These are phyloP conservation scores for Phytophthora tubulina DNA, from an alignment of 352 stramenopile species.

Conservation along the genomic window DNA sequence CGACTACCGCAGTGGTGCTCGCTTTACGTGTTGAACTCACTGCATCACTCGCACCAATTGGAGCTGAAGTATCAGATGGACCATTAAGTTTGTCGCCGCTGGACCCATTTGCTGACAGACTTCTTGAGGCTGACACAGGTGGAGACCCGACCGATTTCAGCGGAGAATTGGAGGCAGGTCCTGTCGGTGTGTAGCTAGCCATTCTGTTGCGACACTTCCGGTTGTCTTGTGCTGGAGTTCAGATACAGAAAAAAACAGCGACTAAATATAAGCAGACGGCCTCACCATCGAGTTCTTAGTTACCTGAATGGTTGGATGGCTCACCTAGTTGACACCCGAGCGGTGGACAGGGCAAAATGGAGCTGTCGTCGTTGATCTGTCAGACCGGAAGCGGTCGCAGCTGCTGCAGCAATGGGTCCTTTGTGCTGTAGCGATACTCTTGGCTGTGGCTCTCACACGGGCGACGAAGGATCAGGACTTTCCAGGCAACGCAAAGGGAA, in stretches of 20 bases:
- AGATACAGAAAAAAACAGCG: slow-evolving; percentile 21
- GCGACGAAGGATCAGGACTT: slow-evolving; percentile 24
- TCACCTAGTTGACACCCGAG: slow-evolving; percentile 12
- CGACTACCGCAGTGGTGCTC: slow-evolving; percentile 13
- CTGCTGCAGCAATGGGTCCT: slow-evolving; percentile 1
- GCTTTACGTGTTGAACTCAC: slow-evolving; percentile 20
- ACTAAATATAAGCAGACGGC: slow-evolving; percentile 38
- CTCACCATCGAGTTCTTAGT: slow-evolving; percentile 33
- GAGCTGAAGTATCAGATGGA: slow-evolving; percentile 24
- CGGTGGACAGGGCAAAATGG: too few relatives aligned
- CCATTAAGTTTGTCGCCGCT: slow-evolving; percentile 11
- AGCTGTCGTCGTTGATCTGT: slow-evolving; percentile 7
- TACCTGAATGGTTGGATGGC: neutral
- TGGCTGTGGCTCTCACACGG: neutral
- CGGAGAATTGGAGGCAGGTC: slow-evolving; percentile 33
- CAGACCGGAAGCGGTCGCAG: neutral
- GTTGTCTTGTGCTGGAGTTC: slow-evolving; percentile 20
- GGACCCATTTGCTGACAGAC: slow-evolving; percentile 18
- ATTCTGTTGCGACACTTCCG: slow-evolving; percentile 19
- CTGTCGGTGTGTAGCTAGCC: slow-evolving; percentile 35
- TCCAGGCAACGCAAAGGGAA: slow-evolving; percentile 26
- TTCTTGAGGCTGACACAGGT: slow-evolving; percentile 17
- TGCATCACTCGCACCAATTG: slow-evolving; percentile 25
- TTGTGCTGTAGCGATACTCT: slow-evolving; percentile 2
- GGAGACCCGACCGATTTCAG: slow-evolving; percentile 38